phyloP scores from a whole-genome alignment of 2,329 filamentous ascomycete species.

The Colletotrichum cereale region DNA sequence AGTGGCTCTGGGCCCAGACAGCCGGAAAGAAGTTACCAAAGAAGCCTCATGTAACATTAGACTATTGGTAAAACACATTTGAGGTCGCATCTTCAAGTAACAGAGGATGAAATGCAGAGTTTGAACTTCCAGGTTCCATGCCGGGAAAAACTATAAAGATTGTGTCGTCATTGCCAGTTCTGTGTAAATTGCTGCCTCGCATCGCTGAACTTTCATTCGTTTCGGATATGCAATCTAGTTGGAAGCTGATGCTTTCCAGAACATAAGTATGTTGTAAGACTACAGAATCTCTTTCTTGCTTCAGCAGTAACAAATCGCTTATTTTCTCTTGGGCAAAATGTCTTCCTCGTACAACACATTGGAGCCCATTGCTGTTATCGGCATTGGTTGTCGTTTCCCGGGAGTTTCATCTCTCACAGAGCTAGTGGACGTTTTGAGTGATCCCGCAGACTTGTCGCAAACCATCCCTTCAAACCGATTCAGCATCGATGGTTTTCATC shows the following conservation, averaged over 20 bases:
- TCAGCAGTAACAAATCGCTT: neutral
- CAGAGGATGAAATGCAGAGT: neutral
- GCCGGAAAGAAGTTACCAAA: too few species aligned
- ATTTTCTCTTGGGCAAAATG: neutral
- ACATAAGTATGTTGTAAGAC: neutral
- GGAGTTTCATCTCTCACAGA: slow-evolving; percentile 9
- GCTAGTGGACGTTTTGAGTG: slow-evolving; percentile 1
- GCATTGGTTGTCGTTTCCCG: slow-evolving; percentile 26
- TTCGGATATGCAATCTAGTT: too few species aligned
- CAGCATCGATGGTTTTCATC: neutral
- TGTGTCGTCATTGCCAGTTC: neutral
- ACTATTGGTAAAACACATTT: neutral
- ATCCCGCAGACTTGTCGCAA: neutral
- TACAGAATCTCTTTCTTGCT: neutral
- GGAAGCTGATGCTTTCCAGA: too few species aligned
- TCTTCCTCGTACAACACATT: neutral
- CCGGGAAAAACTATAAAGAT: too few species aligned
- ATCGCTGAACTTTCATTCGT: too few species aligned
- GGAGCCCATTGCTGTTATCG: slow-evolving; percentile 29
- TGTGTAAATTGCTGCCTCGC: neutral
- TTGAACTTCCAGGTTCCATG: neutral
- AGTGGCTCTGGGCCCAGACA: too few species aligned
- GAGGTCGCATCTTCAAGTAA: neutral
- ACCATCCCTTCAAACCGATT: slow-evolving; percentile 48
- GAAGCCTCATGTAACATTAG: too few species aligned